Percentiles rank a stretch among this genome's conserved stretches.
Evolutionary conservation across 805 yeast species (phyloP).

Genomic region (Kuraishia ogatae): DNA sequence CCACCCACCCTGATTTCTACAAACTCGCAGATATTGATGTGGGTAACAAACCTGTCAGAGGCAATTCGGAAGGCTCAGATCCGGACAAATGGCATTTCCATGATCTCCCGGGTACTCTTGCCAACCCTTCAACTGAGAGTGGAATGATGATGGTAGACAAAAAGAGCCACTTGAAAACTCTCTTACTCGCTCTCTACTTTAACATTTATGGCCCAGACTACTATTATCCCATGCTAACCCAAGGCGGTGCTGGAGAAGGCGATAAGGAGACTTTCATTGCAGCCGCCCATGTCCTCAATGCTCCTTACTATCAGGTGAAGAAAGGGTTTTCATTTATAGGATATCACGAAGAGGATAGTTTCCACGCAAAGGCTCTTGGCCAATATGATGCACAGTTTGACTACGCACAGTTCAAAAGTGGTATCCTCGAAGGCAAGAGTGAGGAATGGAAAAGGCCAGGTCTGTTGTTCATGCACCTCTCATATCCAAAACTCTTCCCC

Average conservation of each 20-base stretch:
- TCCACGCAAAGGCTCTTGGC: conserved; percentile 33
- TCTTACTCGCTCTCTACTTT: conserved; percentile 47
- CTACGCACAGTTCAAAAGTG: conserved; percentile 13
- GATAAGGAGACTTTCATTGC: conserved; percentile 62
- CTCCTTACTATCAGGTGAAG: conserved; percentile 49
- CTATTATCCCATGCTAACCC: conserved; percentile 52
- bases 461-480: conserved; percentile 45
- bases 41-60: conserved; percentile 24
- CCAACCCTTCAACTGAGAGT: conserved; percentile 59
- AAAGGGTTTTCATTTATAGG: conserved; percentile 46
- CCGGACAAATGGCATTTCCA: conserved; percentile 37
- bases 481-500: conserved; percentile 45
- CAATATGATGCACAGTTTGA: conserved; percentile 31
- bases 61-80: conserved; percentile 10
- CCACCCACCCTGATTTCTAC: conserved; percentile 52
- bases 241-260: conserved; percentile 61
- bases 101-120: conserved; percentile 53
- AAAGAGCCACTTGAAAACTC: conserved; percentile 38
- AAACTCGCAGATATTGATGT: conserved; percentile 40
- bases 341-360: conserved; percentile 23
- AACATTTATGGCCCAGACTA: conserved; percentile 48
- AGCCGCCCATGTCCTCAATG: conserved; percentile 41
- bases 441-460: conserved; percentile 12
- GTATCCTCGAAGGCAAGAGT: conserved; percentile 10
- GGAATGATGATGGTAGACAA: conserved; percentile 54